Evolutionary conservation across 1,284 basidiomycete genomes (phyloP).

Genomic region (Lentinula novae-zelandiae): DNA sequence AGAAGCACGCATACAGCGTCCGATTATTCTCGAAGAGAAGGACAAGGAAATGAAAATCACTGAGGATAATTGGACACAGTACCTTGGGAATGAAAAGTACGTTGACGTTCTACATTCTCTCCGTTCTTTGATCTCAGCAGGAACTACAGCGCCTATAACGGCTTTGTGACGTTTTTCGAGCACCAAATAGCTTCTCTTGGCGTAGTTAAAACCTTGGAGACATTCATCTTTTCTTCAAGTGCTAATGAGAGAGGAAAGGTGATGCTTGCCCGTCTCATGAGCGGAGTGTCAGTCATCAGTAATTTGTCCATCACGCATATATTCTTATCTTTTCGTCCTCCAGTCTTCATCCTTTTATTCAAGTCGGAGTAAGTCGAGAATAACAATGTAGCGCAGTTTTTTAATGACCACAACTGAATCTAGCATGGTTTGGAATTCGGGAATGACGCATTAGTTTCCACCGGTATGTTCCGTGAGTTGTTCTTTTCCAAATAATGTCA

Average conservation of each 20-base stretch:
- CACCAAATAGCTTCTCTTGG: slow-evolving; percentile 42
- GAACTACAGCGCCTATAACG: slow-evolving; percentile 37
- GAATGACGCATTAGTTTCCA: slow-evolving; percentile 49
- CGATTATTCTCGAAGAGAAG: slow-evolving; percentile 39
- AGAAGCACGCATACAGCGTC: slow-evolving; percentile 37
- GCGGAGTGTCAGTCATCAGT: slow-evolving; percentile 44
- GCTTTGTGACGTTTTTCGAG: slow-evolving; percentile 57
- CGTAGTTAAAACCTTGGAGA: slow-evolving; percentile 38
- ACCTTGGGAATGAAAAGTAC: slow-evolving; percentile 52
- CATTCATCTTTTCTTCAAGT: slow-evolving; percentile 50
- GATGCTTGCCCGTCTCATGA: slow-evolving; percentile 56
- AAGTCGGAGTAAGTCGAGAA: slow-evolving; percentile 47
- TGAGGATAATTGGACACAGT: slow-evolving; percentile 50
- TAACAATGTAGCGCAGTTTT: neutral
- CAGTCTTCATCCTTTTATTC: slow-evolving; percentile 62
- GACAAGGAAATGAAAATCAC: slow-evolving; percentile 36
- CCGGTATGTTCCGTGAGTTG: slow-evolving; percentile 29
- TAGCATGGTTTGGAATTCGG: slow-evolving; percentile 62
- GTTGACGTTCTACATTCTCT: slow-evolving; percentile 16
- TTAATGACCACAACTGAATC: neutral
- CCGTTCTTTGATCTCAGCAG: neutral
- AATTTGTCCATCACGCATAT: neutral
- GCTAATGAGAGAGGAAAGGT: slow-evolving; percentile 43
- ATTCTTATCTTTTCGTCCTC: slow-evolving; percentile 1
- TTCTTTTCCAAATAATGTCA: neutral